A percentile compares a stretch with the other conserved stretches of the same genome.
Conservation (phyloP, 345 rosid species). For the Corymbia maculata region DNA sequence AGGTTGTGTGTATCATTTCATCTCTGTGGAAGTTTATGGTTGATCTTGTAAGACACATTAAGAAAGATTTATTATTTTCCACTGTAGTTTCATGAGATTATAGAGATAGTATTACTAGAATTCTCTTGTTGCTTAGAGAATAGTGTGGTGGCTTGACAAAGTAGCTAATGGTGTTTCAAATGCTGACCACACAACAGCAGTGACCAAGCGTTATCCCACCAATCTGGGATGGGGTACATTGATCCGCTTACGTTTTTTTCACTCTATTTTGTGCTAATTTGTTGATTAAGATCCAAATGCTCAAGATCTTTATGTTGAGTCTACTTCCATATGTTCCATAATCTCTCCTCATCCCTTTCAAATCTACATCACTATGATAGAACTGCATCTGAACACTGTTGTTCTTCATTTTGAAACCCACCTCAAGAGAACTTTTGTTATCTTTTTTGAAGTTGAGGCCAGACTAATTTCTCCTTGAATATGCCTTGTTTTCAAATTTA, state of each 20-base stretch:
- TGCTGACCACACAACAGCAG: background rate
- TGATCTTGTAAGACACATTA: background rate
- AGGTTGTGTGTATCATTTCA: background rate
- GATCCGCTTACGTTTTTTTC: background rate
- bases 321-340: background rate
- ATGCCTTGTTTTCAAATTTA: background rate
- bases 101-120: background rate
- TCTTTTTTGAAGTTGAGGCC: background rate
- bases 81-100: background rate
- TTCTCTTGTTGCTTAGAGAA: background rate
- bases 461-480: background rate
- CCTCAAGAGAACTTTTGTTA: background rate
- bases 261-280: background rate
- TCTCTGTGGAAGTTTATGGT: background rate
- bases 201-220: background rate
- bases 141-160: background rate
- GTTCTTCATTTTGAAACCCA: background rate
- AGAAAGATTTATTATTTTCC: background rate
- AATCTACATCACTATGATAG: background rate
- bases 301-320: background rate
- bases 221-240: background rate
- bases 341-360: background rate
- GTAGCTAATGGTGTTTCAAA: background rate
- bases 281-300: background rate
- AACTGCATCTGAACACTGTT: background rate